These are phyloP conservation scores for Quercus gilva DNA, from an alignment of 306 rosid species.

Conservation along the genomic window DNA sequence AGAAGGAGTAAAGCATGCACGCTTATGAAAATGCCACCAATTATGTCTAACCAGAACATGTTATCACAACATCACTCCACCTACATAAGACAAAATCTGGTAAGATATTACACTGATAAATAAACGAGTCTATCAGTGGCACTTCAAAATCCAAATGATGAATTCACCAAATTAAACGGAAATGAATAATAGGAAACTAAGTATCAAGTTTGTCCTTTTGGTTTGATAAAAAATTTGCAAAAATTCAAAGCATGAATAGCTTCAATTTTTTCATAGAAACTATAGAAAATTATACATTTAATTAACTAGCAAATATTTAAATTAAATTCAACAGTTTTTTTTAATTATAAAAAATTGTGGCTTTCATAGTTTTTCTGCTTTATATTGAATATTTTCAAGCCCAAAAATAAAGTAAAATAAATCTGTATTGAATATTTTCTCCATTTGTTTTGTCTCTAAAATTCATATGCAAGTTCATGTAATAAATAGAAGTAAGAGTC, in stretches of 20 bases:
- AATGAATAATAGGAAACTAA: too few species aligned
- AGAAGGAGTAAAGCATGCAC: slow-evolving; percentile 59
- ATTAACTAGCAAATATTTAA: too few species aligned
- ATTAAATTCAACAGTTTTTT: too few species aligned
- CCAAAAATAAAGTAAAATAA: background rate
- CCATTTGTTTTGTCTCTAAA: background rate
- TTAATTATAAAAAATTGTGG: background rate
- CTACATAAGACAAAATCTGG: slow-evolving; percentile 14
- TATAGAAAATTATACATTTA: too few species aligned
- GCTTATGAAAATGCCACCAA: slow-evolving; percentile 49
- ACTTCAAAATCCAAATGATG: too few species aligned
- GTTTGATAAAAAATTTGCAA: too few species aligned
- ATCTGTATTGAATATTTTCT: background rate
- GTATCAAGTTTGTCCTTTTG: too few species aligned
- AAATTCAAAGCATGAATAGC: too few species aligned
- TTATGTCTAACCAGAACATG: slow-evolving; percentile 81
- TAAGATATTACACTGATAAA: too few species aligned
- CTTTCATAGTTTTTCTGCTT: background rate
- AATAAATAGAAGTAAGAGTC: background rate
- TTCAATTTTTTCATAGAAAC: too few species aligned
- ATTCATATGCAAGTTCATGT: slow-evolving; percentile 4
- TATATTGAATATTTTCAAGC: background rate
- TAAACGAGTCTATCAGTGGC: too few species aligned
- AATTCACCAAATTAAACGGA: too few species aligned
- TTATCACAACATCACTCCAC: slow-evolving; percentile 70